A percentile compares a stretch with the other conserved stretches of the same genome.
Evolutionary conservation across 1,284 basidiomycete species (phyloP).

Genomic region (Schizopora paradoxa): DNA sequence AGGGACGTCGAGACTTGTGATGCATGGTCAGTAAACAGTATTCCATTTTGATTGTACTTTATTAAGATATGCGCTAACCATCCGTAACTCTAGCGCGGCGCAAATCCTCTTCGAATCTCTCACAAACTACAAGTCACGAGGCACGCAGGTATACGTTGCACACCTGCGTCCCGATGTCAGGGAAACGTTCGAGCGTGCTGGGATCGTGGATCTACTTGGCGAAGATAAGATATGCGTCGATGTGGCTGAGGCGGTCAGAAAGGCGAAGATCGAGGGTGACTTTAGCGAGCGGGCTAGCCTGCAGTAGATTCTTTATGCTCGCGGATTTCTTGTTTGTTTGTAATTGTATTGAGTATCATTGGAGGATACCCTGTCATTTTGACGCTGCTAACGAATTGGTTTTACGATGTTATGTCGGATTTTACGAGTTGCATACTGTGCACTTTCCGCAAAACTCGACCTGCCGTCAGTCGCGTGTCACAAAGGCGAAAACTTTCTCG

Average conservation of each 20-base stretch:
- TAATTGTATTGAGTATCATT: too few relatives aligned
- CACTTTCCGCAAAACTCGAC: too few relatives aligned
- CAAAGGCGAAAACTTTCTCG: too few relatives aligned
- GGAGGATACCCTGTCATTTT: too few relatives aligned
- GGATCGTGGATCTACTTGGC: conserved; percentile 61
- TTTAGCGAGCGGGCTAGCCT: too few relatives aligned
- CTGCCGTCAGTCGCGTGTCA: too few relatives aligned
- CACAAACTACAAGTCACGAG: conserved; percentile 70
- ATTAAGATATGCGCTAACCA: conserved; percentile 11
- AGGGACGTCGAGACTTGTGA: conserved; percentile 82
- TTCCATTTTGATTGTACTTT: neutral
- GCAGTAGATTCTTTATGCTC: too few relatives aligned
- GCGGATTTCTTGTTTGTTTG: too few relatives aligned
- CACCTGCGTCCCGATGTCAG: conserved; percentile 60
- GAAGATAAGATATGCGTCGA: conserved; percentile 67
- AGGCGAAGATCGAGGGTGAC: too few relatives aligned
- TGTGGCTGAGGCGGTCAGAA: conserved; percentile 67
- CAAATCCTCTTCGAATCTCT: conserved; percentile 83
- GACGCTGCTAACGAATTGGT: too few relatives aligned
- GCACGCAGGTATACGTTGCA: conserved; percentile 73
- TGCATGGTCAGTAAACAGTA: conserved; percentile 60
- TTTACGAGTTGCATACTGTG: too few relatives aligned
- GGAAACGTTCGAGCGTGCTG: conserved; percentile 61
- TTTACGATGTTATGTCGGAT: too few relatives aligned
- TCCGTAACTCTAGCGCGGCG: conserved; percentile 57